Evolutionary conservation across 1,139 yeast species (phyloP).

Genomic region (Yamadazyma triangularis): DNA sequence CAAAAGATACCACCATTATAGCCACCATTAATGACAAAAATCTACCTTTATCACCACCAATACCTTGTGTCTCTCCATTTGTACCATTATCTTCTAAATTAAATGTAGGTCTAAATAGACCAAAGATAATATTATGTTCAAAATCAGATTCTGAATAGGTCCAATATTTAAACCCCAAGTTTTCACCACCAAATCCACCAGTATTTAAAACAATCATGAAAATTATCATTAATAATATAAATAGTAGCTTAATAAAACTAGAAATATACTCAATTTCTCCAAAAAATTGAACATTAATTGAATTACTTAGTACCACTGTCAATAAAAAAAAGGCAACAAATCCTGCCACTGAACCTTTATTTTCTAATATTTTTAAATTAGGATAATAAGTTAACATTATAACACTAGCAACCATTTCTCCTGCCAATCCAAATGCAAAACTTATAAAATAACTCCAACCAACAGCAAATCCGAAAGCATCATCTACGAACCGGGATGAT

Average conservation of each 20-base stretch:
- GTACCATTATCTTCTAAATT: constrained; percentile 52
- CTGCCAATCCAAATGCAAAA: constrained; percentile 69
- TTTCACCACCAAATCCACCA: constrained; percentile 44
- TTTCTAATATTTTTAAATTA: constrained; percentile 42
- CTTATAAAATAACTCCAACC: constrained; percentile 78
- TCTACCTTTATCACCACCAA: constrained; percentile 62
- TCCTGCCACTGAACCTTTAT: constrained; percentile 51
- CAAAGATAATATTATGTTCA: constrained; percentile 51
- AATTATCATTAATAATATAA: constrained; percentile 53
- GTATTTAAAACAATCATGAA: constrained; percentile 60
- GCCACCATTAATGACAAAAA: constrained; percentile 64
- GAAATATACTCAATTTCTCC: constrained; percentile 72
- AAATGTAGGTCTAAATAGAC: constrained; percentile 69
- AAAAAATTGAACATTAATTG: constrained; percentile 65
- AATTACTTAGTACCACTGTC: constrained; percentile 48
- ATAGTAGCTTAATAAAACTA: constrained; percentile 55
- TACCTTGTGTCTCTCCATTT: constrained; percentile 41
- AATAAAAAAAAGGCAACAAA: constrained; percentile 60
- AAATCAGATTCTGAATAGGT: constrained; percentile 44
- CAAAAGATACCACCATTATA: constrained; percentile 60
- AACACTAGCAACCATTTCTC: constrained; percentile 77
- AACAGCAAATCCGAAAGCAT: constrained; percentile 78
- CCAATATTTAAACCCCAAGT: constrained; percentile 70
- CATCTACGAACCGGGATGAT: constrained; percentile 76
- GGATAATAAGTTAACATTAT: constrained; percentile 69